phyloP scores from a whole-genome alignment of 192 early-diverging fungal genomes.

The Cetraspora pellucida region DNA sequence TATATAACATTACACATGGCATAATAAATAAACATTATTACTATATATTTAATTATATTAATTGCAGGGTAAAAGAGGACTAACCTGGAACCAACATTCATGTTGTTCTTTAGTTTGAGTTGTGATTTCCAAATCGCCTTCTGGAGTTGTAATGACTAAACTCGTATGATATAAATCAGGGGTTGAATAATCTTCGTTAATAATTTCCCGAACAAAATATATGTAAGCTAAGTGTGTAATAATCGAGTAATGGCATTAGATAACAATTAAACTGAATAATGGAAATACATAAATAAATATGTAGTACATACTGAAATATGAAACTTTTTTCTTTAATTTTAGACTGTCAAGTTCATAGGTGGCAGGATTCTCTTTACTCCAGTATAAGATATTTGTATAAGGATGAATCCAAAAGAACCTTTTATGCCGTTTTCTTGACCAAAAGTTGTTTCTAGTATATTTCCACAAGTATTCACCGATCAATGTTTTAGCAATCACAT shows the following conservation, averaged over 20 bases:
- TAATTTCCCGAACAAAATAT: conserved; percentile 56
- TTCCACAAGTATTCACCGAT: conserved; percentile 76
- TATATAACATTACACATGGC: too few species aligned
- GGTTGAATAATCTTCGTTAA: conserved; percentile 47
- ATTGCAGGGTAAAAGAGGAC: neutral
- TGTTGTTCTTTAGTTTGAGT: conserved; percentile 67
- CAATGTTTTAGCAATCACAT: conserved; percentile 75
- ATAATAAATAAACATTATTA: too few species aligned
- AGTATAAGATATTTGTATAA: conserved; percentile 78
- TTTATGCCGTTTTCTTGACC: conserved; percentile 63
- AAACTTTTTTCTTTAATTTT: conserved; percentile 53
- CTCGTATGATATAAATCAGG: conserved; percentile 55
- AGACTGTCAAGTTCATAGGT: conserved; percentile 43
- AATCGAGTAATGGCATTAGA: conserved; percentile 1
- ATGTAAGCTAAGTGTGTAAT: conserved; percentile 57
- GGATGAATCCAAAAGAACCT: conserved; percentile 85
- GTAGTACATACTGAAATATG: conserved; percentile 1
- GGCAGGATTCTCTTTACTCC: conserved; percentile 66
- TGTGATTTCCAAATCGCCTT: conserved; percentile 72
- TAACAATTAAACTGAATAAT: neutral
- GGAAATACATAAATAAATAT: conserved; percentile 21
- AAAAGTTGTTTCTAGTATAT: conserved; percentile 61
- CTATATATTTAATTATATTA: too few species aligned
- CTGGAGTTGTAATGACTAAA: conserved; percentile 66
- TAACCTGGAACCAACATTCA: conserved; percentile 72